phyloP scores from a whole-genome alignment of 2,329 filamentous ascomycete genomes.

The Dactylellina cionopaga region DNA sequence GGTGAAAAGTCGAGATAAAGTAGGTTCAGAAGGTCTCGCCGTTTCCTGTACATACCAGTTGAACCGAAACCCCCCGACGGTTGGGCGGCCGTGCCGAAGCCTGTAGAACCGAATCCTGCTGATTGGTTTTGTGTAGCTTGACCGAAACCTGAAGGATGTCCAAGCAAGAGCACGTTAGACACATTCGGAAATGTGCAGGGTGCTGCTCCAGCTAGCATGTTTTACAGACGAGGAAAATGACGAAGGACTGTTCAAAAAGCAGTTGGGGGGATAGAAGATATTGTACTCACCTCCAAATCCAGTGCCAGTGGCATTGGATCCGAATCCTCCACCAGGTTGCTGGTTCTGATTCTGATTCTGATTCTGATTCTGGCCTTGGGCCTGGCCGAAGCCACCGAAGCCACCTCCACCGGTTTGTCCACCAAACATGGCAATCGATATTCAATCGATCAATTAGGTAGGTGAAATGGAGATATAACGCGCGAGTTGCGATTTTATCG shows the following conservation, averaged over 20 bases:
- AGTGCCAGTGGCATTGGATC: constrained; percentile 42
- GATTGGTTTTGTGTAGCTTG: constrained; percentile 51
- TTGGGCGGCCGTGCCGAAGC: constrained; percentile 47
- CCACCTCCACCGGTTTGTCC: constrained; percentile 51
- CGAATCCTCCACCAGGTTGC: constrained; percentile 50
- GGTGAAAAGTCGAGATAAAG: constrained; percentile 40
- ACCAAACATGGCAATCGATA: constrained; percentile 55
- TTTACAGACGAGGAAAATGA: constrained; percentile 6
- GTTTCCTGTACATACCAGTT: constrained; percentile 53
- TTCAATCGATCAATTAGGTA: constrained; percentile 17
- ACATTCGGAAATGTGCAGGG: constrained; percentile 50
- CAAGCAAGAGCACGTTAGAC: constrained; percentile 48
- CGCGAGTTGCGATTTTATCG: constrained; percentile 16
- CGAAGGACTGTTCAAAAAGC: neutral
- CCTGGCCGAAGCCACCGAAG: constrained; percentile 51
- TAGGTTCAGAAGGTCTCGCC: constrained; percentile 44
- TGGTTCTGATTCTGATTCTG: constrained; percentile 48
- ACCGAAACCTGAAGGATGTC: constrained; percentile 50
- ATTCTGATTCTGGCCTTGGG: constrained; percentile 17
- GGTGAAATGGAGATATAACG: constrained; percentile 16
- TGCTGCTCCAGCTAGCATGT: constrained; percentile 29
- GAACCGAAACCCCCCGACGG: constrained; percentile 46
- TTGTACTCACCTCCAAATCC: constrained; percentile 54
- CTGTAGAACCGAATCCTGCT: constrained; percentile 52
- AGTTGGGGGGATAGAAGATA: neutral